Percentiles rank a stretch among this genome's conserved stretches.
phyloP scores from a whole-genome alignment of 2,329 filamentous ascomycete genomes.

The Aspergillus sp. region DNA sequence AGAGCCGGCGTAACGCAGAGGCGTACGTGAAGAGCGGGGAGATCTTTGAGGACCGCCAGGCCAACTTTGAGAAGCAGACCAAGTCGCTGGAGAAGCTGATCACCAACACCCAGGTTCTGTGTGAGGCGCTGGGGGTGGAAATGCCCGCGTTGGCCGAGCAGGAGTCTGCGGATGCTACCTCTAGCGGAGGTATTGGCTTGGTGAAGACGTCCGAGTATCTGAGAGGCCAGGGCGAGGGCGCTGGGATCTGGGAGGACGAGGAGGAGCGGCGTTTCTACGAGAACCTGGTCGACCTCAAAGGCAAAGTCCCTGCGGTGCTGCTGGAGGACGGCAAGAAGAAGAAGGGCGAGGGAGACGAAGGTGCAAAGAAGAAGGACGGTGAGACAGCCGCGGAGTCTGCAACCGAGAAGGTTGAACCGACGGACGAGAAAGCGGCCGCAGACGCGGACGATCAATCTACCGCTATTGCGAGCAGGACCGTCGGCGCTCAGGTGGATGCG shows the following conservation, averaged over 20 bases:
- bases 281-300: slow-evolving; percentile 90
- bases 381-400: slow-evolving; percentile 44
- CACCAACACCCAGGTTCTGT: slow-evolving; percentile 84
- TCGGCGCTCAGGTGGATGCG: slow-evolving; percentile 93
- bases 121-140: slow-evolving; percentile 81
- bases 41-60: slow-evolving; percentile 94
- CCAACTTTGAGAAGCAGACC: slow-evolving; percentile 89
- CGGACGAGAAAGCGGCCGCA: slow-evolving; percentile 49
- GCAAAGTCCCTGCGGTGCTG: slow-evolving; percentile 89
- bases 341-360: slow-evolving; percentile 76
- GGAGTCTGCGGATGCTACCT: slow-evolving; percentile 63
- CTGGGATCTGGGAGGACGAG: slow-evolving; percentile 98
- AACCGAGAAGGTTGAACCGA: slow-evolving; percentile 33
- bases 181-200: slow-evolving; percentile 80
- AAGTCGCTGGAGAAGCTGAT: slow-evolving; percentile 90
- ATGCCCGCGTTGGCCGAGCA: slow-evolving; percentile 92
- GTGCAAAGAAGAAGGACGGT: slow-evolving; percentile 72
- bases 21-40: slow-evolving; percentile 98
- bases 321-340: slow-evolving; percentile 96
- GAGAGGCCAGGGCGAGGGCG: slow-evolving; percentile 81
- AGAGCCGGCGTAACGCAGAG: slow-evolving; percentile 92
- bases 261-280: slow-evolving; percentile 98
- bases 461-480: slow-evolving; percentile 96
- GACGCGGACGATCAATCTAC: slow-evolving; percentile 79
- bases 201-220: slow-evolving; percentile 94